Evolutionary conservation across 495 filamentous ascomycete genomes (phyloP), one percentile per base, ranked within the genome.

Genomic region (Neurospora sublineolata): DNA sequence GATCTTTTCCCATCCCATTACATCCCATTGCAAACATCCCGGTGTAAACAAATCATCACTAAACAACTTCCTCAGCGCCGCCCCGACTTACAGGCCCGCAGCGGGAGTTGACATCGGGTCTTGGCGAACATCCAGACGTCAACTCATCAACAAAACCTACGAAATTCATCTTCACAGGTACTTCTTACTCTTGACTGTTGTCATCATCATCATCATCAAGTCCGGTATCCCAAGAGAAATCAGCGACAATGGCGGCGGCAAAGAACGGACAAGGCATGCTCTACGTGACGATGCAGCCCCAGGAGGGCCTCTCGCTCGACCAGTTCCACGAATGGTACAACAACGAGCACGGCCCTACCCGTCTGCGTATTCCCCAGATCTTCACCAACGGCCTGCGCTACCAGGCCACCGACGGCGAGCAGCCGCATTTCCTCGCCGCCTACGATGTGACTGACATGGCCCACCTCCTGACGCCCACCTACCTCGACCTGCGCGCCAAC

Each of bases 311-410:
- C 69, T 85, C 88, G n/a, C 76, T 84, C 60, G 83, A 87, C 71
- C 88, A 91, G 76, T 94, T 94, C 82, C 91, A 94, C 80, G 92
- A 94, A 78, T 95, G 92, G 92, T 95, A 95, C 83, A 92, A 94
- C 83, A 92, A 90, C 79, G 92, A 95, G 80, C 92, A 95, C 80
- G 92, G 92, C 70, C 92, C 92, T 40, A 86, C 89, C 46, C 87
- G 92, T 37, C 85, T 94, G 20, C 89, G 91, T 60, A 79, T 94
- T 11, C 89, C 90, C 46, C 79, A 82, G 23, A 92, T 92, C 78
- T 85, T 91, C 78, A 79, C 79, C 52, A 94, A 92, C 78, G 92
- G 92, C 64, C 90, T 93, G 75, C 89, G 92, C 37, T 95, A 92
- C 81, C 88, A 87, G 12, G 90, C 90, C 23, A 85, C 77, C 68